phyloP scores from a whole-genome alignment of 129 eudicot species.

The Pseudognaphalium luteoalbum region DNA sequence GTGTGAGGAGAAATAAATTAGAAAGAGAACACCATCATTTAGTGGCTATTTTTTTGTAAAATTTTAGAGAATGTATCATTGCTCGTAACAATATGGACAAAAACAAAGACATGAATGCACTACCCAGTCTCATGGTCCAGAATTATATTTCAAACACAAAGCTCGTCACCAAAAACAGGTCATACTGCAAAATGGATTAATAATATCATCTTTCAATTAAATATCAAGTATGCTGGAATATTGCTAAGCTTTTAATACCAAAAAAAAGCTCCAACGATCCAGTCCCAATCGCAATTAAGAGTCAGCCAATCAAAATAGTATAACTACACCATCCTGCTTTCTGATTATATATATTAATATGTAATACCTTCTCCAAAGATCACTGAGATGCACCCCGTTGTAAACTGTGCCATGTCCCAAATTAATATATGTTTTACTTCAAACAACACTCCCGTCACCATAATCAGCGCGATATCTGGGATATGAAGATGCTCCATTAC shows the following conservation, averaged over 20 bases:
- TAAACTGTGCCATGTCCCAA: constrained; percentile 1
- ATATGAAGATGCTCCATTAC: constrained; percentile 3
- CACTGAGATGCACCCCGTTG: background rate
- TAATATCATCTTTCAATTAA: constrained; percentile 4
- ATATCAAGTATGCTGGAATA: constrained; percentile 19
- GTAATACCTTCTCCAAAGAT: background rate
- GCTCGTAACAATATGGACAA: no score
- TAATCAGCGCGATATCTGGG: constrained; percentile 4
- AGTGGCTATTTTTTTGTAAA: no score
- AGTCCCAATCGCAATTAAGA: constrained; percentile 12
- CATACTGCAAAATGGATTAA: constrained; percentile 7
- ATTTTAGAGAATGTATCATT: no score
- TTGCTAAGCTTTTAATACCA: constrained; percentile 15
- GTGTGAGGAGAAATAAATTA: no score
- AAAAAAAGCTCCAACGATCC: constrained; percentile 1
- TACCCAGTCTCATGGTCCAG: background rate
- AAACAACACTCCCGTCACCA: constrained; percentile 4
- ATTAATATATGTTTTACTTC: background rate
- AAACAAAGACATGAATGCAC: background rate
- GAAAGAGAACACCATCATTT: no score
- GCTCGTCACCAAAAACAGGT: background rate
- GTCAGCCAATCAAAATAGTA: constrained; percentile 21
- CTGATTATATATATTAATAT: constrained; percentile 16
- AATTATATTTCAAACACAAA: no score
- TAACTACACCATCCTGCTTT: constrained; percentile 25